Percentiles rank a stretch among this genome's conserved stretches.
phyloP scores from a whole-genome alignment of 768 basidiomycete species.

The Leccinum obscurum region DNA sequence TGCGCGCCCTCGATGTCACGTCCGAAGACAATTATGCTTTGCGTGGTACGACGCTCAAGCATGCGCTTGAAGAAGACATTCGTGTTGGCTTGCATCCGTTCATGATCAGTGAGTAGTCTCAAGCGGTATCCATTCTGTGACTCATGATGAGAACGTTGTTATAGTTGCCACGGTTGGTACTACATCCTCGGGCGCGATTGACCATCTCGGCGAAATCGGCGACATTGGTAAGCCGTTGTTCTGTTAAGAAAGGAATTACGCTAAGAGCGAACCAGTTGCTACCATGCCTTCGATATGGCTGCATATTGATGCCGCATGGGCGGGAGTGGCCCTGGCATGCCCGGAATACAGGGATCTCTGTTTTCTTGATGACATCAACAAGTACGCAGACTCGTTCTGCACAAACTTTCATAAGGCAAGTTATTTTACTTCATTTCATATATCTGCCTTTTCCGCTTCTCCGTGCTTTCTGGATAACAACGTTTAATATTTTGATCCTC shows the following conservation, averaged over 20 bases:
- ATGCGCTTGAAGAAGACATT: constrained; percentile 65
- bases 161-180: constrained; percentile 88
- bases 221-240: constrained; percentile 51
- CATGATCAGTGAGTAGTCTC: constrained; percentile 58
- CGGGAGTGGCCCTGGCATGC: constrained; percentile 77
- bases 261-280: constrained; percentile 43
- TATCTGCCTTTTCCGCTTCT: not conserved
- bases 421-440: not conserved
- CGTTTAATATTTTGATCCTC: not conserved
- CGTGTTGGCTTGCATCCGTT: constrained; percentile 70
- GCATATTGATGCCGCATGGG: constrained; percentile 95
- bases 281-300: constrained; percentile 71
- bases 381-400: constrained; percentile 75
- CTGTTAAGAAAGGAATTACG: not conserved
- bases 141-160: constrained; percentile 3
- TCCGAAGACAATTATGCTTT: constrained; percentile 66
- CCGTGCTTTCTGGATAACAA: not conserved
- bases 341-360: constrained; percentile 70
- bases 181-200: constrained; percentile 87
- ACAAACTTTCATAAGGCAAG: constrained; percentile 89
- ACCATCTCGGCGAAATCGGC: constrained; percentile 73
- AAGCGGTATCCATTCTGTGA: not conserved
- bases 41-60: constrained; percentile 57
- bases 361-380: constrained; percentile 71
- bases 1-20: constrained; percentile 67